phyloP scores from a whole-genome alignment of 2,329 filamentous ascomycete genomes.

The Arachnomyces sp. region DNA sequence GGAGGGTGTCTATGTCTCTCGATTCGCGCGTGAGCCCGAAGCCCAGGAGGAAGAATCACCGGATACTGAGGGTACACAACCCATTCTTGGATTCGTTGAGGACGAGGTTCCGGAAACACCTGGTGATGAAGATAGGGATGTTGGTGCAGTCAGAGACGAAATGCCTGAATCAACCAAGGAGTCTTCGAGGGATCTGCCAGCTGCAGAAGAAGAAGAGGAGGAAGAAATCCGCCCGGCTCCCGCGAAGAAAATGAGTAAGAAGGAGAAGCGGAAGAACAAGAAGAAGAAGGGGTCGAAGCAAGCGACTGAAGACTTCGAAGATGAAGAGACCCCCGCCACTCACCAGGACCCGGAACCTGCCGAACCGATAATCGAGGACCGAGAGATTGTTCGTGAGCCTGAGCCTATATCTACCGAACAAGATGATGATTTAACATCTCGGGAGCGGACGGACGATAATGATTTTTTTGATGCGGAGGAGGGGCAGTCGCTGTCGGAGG shows the following conservation, averaged over 20 bases:
- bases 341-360: background rate
- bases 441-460: slow-evolving; percentile 2
- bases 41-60: slow-evolving; percentile 14
- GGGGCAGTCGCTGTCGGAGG: slow-evolving; percentile 3
- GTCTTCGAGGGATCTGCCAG: background rate
- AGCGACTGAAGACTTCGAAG: slow-evolving; percentile 3
- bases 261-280: slow-evolving; percentile 26
- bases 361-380: background rate
- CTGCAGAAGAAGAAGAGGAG: background rate
- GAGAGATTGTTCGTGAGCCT: background rate
- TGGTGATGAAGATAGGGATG: slow-evolving; percentile 3
- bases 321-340: background rate
- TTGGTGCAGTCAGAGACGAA: background rate
- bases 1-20: slow-evolving; percentile 1
- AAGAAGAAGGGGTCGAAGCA: slow-evolving; percentile 16
- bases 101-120: slow-evolving; percentile 5
- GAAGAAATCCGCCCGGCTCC: background rate
- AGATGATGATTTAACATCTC: too few species aligned
- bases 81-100: slow-evolving; percentile 10
- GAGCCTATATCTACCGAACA: background rate
- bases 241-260: slow-evolving; percentile 38
- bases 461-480: slow-evolving; percentile 3
- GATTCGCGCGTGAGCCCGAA: slow-evolving; percentile 9
- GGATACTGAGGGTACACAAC: slow-evolving; percentile 1
- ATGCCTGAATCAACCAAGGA: background rate